Base-by-base conservation (phyloP, 2,329 filamentous ascomycete genomes). In the Celoporthe dispersa region DNA sequence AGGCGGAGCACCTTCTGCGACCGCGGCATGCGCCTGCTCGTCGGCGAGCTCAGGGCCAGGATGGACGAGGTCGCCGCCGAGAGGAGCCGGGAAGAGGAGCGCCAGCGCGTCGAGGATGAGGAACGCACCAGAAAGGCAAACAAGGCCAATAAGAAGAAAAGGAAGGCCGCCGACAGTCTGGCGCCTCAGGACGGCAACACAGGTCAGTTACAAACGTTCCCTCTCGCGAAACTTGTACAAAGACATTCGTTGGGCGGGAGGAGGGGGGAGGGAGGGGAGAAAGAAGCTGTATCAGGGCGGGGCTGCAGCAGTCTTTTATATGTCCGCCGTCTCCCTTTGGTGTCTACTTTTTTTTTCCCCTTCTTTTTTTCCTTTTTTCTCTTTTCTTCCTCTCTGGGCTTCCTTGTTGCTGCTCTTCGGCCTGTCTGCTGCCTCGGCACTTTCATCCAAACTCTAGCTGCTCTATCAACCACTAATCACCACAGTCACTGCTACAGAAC, bases 91-190 rank as follows among this genome's bases (percentile, higher is more conserved):
- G 84, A 88, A 68, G 86, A 87, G 51, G 84, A 85, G 76, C 82
- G 81, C 67, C 78, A 77, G 80, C 86, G 78, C 84, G 75, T 84
- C 67, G 84, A 80, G 37, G 86, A 87, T 60, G 83, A 83, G 71
- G 80, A 80, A 71, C 75, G 78, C 63, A 83, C 84, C 66, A 79
- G 81, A 31, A 88, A 88, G 75, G 69, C 69, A 3, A 94, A 94
- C 79, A 86, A 91, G 73, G 71, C 71, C n/a, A 94, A 94, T 79
- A 86, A 91, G 73, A 94, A 93, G 85, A 94, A 93, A 83, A 90
- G 92, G 78, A 94, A 94, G 81, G 92, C 91, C 33, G 83, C 87
- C 9, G 89, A 90, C 70, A 84, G 80, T 67, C 81, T 87, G 41
- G 84, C 84, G 70, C 85, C 88, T 11, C 88, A 86, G 71, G 89